Evolutionary conservation across 805 yeast species (phyloP).

Genomic region (Teunomyces tritomae): DNA sequence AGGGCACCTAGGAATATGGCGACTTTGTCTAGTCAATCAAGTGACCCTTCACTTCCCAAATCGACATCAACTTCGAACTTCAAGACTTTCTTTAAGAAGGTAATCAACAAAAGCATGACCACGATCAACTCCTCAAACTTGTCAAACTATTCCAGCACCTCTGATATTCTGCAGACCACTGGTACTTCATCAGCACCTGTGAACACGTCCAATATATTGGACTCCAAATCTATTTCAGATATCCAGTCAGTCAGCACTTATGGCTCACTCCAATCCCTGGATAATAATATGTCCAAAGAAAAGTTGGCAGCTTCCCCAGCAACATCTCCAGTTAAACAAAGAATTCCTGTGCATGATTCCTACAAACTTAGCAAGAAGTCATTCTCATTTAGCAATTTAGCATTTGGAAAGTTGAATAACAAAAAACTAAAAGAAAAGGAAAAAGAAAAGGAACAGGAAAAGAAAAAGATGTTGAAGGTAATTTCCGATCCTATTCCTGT

Average conservation of each 20-base stretch:
- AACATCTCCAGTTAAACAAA: not conserved
- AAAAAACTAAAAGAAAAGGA: not conserved
- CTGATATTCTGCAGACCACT: not conserved
- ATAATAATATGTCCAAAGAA: not conserved
- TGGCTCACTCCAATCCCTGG: not conserved
- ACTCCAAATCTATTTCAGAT: constrained; percentile 2
- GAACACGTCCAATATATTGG: not conserved
- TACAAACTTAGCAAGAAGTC: constrained; percentile 3
- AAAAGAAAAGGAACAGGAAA: not conserved
- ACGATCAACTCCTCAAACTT: not conserved
- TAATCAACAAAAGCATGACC: constrained; percentile 5
- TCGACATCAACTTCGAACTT: constrained; percentile 8
- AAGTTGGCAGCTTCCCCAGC: not conserved
- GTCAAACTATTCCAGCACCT: not conserved
- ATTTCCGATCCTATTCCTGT: not conserved
- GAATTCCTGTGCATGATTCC: not conserved
- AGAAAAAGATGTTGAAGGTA: not conserved
- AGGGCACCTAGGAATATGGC: not conserved
- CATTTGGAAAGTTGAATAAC: not conserved
- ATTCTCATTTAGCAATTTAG: constrained; percentile 7
- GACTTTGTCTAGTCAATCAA: not conserved
- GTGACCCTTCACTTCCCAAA: not conserved
- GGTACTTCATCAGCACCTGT: not conserved
- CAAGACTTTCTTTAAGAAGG: constrained; percentile 16
- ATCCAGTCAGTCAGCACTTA: constrained; percentile 5